These are phyloP conservation scores for Geum urbanum DNA, from an alignment of 306 rosid genomes.

Conservation along the genomic window DNA sequence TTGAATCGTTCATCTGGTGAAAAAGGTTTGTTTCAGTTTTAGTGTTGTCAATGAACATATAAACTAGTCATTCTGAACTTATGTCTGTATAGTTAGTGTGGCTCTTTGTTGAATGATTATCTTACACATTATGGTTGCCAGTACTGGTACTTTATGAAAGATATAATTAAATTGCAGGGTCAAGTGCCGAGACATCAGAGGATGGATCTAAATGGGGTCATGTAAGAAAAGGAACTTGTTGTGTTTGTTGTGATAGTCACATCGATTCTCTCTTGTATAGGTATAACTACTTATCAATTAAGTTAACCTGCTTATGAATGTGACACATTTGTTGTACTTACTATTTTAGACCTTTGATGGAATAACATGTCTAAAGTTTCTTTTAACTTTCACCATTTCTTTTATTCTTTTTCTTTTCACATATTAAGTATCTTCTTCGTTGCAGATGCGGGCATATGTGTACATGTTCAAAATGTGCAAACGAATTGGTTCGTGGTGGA, in stretches of 20 bases:
- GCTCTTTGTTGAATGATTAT: not conserved
- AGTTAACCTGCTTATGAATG: not conserved
- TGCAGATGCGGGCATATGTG: constrained; percentile 99
- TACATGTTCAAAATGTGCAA: constrained; percentile 97
- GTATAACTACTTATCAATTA: constrained; percentile 31
- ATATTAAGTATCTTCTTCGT: not conserved
- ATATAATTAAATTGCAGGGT: constrained; percentile 45
- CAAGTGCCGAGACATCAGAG: constrained; percentile 79
- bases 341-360: not conserved
- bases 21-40: constrained; percentile 45
- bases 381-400: not conserved
- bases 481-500: constrained; percentile 86
- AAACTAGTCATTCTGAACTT: not conserved
- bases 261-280: constrained; percentile 97
- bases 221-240: constrained; percentile 96
- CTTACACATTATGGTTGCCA: not conserved
- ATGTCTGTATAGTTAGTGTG: not conserved
- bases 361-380: constrained; percentile 7
- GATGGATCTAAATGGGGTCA: constrained; percentile 97
- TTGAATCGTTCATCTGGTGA: constrained; percentile 82
- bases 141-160: not conserved
- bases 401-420: not conserved
- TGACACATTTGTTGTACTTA: not conserved
- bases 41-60: not conserved
- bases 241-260: constrained; percentile 96